phyloP scores from a whole-genome alignment of 495 filamentous ascomycete genomes.

The Trichoderma orchidacearum region DNA sequence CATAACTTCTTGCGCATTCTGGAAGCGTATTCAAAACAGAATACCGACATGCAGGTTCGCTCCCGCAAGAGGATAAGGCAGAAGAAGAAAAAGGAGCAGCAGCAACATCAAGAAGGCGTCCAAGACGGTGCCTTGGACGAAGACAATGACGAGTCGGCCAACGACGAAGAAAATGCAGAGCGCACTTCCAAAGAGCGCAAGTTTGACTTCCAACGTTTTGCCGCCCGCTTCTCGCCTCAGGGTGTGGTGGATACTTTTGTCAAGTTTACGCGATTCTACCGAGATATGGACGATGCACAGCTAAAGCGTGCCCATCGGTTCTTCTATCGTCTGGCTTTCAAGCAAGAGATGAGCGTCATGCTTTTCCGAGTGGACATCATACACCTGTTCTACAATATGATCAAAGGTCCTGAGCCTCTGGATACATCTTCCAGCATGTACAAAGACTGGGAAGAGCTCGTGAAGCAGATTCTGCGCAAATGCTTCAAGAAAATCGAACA shows the following conservation, averaged over 20 bases:
- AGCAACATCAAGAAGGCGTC: constrained; percentile 10
- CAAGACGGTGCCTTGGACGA: constrained; percentile 25
- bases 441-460: constrained; percentile 86
- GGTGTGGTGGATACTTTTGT: constrained; percentile 83
- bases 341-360: constrained; percentile 77
- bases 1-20: constrained; percentile 88
- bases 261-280: constrained; percentile 63
- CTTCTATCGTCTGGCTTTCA: constrained; percentile 90
- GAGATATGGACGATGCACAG: constrained; percentile 66
- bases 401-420: constrained; percentile 76
- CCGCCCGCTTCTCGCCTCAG: constrained; percentile 67
- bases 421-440: constrained; percentile 48
- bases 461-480: constrained; percentile 63
- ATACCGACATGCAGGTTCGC: constrained; percentile 82
- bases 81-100: constrained; percentile 50
- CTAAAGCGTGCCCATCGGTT: constrained; percentile 90
- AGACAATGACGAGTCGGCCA: constrained; percentile 51
- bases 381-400: constrained; percentile 75
- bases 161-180: constrained; percentile 61
- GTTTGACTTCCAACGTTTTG: constrained; percentile 84
- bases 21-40: constrained; percentile 88
- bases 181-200: constrained; percentile 65
- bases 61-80: constrained; percentile 54
- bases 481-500: constrained; percentile 69
- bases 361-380: constrained; percentile 87